Evolutionary conservation across 1,139 yeast genomes (phyloP).

Genomic region (Hyphopichia wangnamkhiaoensis): DNA sequence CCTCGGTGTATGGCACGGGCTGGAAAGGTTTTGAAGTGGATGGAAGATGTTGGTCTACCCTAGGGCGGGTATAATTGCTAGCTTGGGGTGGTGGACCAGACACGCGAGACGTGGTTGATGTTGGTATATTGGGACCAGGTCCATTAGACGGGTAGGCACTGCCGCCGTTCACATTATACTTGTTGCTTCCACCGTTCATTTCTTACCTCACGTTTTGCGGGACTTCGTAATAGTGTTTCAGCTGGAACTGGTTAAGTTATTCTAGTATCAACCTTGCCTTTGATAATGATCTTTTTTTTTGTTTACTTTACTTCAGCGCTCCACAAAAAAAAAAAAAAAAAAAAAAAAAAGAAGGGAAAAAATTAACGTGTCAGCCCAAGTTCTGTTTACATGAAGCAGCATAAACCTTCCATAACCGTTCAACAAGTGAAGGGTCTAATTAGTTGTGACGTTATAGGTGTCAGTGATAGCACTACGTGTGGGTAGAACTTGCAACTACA

Average conservation of each 20-base stretch:
- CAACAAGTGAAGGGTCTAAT: too few relatives aligned
- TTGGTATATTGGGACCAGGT: conserved; percentile 1
- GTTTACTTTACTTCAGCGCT: background rate
- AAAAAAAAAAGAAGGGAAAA: background rate
- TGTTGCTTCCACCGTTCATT: background rate
- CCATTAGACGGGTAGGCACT: background rate
- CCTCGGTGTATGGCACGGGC: conserved; percentile 35
- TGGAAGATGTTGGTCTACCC: conserved; percentile 3
- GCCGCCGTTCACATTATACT: background rate
- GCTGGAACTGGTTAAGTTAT: too few relatives aligned
- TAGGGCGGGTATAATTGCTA: background rate
- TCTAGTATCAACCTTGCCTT: too few relatives aligned
- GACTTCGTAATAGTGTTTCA: too few relatives aligned
- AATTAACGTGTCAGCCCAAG: background rate
- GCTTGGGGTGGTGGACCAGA: background rate
- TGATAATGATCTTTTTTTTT: too few relatives aligned
- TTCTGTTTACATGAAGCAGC: too few relatives aligned
- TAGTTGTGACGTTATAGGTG: too few relatives aligned
- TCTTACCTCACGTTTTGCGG: too few relatives aligned
- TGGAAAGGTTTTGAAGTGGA: conserved; percentile 16
- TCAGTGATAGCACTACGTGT: too few relatives aligned
- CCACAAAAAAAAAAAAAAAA: background rate
- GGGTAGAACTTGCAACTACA: background rate
- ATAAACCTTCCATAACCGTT: too few relatives aligned
- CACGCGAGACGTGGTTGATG: background rate